Percentiles rank a stretch among this genome's conserved stretches.
phyloP scores from a whole-genome alignment of 2,329 filamentous ascomycete genomes.

The Colletotrichum graminicola region DNA sequence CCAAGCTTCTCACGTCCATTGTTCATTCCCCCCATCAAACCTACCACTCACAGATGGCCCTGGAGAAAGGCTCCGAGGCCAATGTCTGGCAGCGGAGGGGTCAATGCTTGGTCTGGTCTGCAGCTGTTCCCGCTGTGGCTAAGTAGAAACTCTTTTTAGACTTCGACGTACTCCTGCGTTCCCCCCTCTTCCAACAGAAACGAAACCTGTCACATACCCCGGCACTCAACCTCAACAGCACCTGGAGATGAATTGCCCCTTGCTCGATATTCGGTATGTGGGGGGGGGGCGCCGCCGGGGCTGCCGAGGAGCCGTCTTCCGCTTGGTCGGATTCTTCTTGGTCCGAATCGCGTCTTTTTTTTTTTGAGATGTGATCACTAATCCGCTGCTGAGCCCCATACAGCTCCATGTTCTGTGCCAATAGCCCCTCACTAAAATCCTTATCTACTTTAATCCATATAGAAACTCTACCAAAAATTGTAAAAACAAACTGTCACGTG shows the following conservation, averaged over 20 bases:
- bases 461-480: too few species aligned
- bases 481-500: too few species aligned
- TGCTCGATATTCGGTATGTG: too few species aligned
- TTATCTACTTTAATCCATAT: too few species aligned
- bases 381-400: too few species aligned
- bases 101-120: not conserved
- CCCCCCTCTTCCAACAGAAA: conserved; percentile 5
- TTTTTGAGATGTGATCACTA: too few species aligned
- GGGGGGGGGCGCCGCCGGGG: too few species aligned
- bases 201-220: conserved; percentile 12
- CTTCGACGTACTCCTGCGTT: not conserved
- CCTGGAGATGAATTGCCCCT: not conserved
- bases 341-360: not conserved
- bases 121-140: not conserved
- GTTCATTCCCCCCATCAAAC: too few species aligned
- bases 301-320: too few species aligned
- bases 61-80: too few species aligned
- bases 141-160: conserved; percentile 38
- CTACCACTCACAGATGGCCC: not conserved
- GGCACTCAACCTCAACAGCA: not conserved
- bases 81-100: not conserved
- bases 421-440: too few species aligned
- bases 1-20: not conserved
- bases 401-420: too few species aligned
- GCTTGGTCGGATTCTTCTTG: not conserved